These are phyloP conservation scores for Gyromitra esculenta DNA, from an alignment of 2,329 filamentous ascomycete species.

Conservation along the genomic window DNA sequence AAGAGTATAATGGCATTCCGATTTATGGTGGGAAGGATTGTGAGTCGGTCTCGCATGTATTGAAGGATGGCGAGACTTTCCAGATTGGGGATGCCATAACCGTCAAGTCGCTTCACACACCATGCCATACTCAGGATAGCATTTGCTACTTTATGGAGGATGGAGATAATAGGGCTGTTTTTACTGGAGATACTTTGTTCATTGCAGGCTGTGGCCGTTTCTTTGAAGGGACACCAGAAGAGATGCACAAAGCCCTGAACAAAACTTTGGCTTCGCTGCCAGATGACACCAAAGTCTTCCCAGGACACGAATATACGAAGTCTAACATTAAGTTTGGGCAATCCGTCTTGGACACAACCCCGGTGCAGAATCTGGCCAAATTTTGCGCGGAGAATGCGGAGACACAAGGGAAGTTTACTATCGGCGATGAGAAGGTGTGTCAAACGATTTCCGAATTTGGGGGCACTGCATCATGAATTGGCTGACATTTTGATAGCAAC, in stretches of 20 bases:
- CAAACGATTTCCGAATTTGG: neutral
- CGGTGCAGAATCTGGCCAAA: conserved; percentile 78
- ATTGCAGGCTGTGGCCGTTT: conserved; percentile 96
- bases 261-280: conserved; percentile 81
- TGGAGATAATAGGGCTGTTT: conserved; percentile 78
- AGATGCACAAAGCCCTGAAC: conserved; percentile 96
- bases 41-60: conserved; percentile 79
- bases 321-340: conserved; percentile 88
- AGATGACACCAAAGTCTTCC: conserved; percentile 91
- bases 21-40: conserved; percentile 92
- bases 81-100: conserved; percentile 81
- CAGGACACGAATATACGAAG: conserved; percentile 81
- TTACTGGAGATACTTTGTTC: conserved; percentile 96
- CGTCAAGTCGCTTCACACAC: conserved; percentile 89
- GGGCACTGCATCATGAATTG: neutral
- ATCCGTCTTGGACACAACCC: conserved; percentile 76
- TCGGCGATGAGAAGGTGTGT: conserved; percentile 91
- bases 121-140: conserved; percentile 97
- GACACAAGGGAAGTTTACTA: conserved; percentile 95
- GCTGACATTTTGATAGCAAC: conserved; percentile 68
- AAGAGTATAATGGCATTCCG: conserved; percentile 70
- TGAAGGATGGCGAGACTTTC: conserved; percentile 78
- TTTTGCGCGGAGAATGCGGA: conserved; percentile 81
- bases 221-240: conserved; percentile 86
- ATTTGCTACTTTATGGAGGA: conserved; percentile 96